Percentiles rank a stretch among this genome's conserved stretches.
phyloP scores from a whole-genome alignment of 768 basidiomycete species.

The Piloderma croceum region DNA sequence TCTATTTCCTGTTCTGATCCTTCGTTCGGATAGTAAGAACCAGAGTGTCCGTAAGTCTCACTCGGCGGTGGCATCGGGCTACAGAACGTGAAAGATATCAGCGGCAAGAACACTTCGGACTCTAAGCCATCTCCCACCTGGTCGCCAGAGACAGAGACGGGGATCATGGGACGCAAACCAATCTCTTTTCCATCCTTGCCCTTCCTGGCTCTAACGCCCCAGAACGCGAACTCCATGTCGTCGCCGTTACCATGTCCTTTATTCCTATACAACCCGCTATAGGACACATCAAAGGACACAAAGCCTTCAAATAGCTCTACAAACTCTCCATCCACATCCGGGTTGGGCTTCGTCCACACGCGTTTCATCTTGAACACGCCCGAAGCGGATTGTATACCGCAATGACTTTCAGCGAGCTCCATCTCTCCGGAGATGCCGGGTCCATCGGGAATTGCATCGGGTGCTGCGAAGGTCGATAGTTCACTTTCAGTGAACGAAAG shows the following conservation, averaged over 20 bases:
- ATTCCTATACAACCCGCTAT: constrained; percentile 29
- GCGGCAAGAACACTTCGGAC: no score
- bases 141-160: no score
- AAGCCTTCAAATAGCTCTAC: constrained; percentile 36
- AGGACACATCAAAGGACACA: constrained; percentile 31
- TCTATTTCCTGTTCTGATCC: no score
- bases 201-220: constrained; percentile 34
- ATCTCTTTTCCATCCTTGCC: constrained; percentile 29
- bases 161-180: no score
- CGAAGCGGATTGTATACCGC: constrained; percentile 29
- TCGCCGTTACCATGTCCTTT: constrained; percentile 32
- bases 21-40: no score
- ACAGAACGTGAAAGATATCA: no score
- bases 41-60: no score
- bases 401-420: constrained; percentile 17
- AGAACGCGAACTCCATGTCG: constrained; percentile 26
- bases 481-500: constrained; percentile 26
- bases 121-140: no score
- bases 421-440: constrained; percentile 26
- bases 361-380: constrained; percentile 33
- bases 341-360: constrained; percentile 20
- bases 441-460: constrained; percentile 15
- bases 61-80: no score
- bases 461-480: constrained; percentile 19
- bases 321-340: constrained; percentile 10